phyloP scores from a whole-genome alignment of 768 basidiomycete genomes.

The Suillus sp. region DNA sequence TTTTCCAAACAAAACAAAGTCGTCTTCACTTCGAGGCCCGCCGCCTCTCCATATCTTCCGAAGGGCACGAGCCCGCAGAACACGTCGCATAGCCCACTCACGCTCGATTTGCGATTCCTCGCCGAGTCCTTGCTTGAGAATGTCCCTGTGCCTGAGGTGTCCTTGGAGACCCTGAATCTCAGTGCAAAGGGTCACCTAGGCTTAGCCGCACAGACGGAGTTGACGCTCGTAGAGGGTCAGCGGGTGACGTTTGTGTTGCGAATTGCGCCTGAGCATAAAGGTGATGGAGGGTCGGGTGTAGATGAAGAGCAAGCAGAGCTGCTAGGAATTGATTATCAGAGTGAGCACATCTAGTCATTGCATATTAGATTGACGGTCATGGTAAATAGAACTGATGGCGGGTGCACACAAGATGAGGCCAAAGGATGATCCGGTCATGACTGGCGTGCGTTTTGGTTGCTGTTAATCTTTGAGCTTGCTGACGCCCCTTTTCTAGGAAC shows the following conservation, averaged over 20 bases:
- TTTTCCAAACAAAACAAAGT: conserved; percentile 54
- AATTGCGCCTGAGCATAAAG: conserved; percentile 52
- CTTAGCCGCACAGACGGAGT: conserved; percentile 53
- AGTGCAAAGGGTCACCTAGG: conserved; percentile 77
- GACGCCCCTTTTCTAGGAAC: conserved; percentile 38
- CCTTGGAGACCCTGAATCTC: conserved; percentile 64
- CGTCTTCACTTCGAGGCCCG: conserved; percentile 51
- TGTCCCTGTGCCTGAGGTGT: conserved; percentile 52
- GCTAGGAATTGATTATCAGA: conserved; percentile 49
- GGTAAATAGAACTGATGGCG: conserved; percentile 40
- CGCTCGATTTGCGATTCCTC: conserved; percentile 79
- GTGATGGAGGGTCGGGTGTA: conserved; percentile 20
- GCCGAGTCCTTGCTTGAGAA: conserved; percentile 56
- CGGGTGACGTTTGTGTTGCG: conserved; percentile 87
- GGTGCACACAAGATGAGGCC: conserved; percentile 49
- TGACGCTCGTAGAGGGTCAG: conserved; percentile 82
- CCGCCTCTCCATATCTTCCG: not conserved
- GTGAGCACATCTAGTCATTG: conserved; percentile 26
- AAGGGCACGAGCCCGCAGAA: conserved; percentile 25
- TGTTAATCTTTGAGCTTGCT: not conserved
- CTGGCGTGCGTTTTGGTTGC: conserved; percentile 43
- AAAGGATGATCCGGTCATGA: conserved; percentile 73
- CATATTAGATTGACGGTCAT: conserved; percentile 16
- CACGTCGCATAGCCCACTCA: conserved; percentile 30
- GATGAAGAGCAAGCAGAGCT: conserved; percentile 44